Conservation (phyloP, 1,284 basidiomycete genomes). For the Fomitopsis betulina region DNA sequence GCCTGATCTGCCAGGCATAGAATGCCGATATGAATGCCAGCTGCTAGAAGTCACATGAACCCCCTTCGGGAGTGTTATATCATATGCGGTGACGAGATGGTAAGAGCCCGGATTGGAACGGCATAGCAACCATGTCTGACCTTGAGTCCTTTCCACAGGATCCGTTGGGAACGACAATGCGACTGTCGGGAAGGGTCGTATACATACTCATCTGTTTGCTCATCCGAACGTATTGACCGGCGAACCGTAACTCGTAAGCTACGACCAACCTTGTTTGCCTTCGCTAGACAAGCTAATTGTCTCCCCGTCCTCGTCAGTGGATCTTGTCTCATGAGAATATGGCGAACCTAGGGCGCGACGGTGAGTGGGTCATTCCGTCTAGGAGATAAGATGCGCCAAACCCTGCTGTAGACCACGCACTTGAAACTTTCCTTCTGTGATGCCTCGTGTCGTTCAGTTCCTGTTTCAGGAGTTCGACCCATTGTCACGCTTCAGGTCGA, state of each 20-base stretch:
- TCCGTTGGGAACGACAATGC: neutral
- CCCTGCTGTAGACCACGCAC: neutral
- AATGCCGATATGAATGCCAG: conserved; percentile 1
- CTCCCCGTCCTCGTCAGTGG: neutral
- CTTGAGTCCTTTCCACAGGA: neutral
- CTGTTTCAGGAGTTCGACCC: too few relatives aligned
- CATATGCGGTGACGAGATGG: neutral
- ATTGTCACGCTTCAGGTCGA: too few relatives aligned
- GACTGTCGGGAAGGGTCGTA: neutral
- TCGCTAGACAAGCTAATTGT: neutral
- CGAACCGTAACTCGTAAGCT: neutral
- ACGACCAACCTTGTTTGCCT: neutral
- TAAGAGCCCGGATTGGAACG: neutral
- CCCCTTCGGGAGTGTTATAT: neutral
- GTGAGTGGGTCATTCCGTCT: neutral
- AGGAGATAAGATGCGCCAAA: neutral
- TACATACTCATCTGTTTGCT: neutral
- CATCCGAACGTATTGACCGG: neutral
- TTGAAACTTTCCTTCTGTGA: too few relatives aligned
- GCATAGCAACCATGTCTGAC: neutral
- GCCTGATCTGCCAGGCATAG: neutral
- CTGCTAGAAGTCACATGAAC: too few relatives aligned
- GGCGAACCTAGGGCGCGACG: neutral
- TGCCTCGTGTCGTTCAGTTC: too few relatives aligned
- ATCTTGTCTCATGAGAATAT: neutral